These are phyloP conservation scores for Breviolum minutum DNA, from an alignment of 73 alveolate genomes.

Conservation along the genomic window DNA sequence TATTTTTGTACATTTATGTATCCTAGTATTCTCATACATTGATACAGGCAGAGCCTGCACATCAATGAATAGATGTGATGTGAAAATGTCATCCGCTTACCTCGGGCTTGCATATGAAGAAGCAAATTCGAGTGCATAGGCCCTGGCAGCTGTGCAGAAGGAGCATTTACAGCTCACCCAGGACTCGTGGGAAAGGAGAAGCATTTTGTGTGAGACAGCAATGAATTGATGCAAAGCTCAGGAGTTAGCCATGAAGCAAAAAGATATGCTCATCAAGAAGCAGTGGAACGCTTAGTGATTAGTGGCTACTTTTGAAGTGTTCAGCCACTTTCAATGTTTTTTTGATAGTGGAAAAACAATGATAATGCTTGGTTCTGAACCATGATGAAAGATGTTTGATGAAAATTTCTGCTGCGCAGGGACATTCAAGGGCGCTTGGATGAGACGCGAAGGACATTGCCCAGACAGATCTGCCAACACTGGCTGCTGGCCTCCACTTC, in stretches of 20 bases:
- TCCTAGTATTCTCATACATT: no score
- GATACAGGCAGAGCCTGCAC: no score
- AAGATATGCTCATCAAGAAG: neutral
- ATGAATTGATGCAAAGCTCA: neutral
- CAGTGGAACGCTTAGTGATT: neutral
- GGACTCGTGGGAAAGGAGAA: neutral
- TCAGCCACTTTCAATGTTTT: neutral
- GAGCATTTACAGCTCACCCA: slow-evolving; percentile 49
- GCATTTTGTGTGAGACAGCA: neutral
- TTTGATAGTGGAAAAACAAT: neutral
- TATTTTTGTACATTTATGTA: no score
- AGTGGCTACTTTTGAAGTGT: no score
- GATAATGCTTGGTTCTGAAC: neutral
- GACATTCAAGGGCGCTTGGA: slow-evolving; percentile 57
- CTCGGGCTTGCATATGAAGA: no score
- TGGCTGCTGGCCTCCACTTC: no score
- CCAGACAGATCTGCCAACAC: no score
- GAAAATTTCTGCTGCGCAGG: neutral
- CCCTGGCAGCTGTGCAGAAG: neutral
- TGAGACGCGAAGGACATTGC: slow-evolving; percentile 35
- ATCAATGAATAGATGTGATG: no score
- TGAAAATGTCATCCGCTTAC: neutral
- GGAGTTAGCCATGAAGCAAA: slow-evolving; percentile 30
- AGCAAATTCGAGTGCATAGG: neutral
- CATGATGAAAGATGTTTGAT: neutral